phyloP scores from a whole-genome alignment of 1,139 yeast species.

The Pichia sp. region DNA sequence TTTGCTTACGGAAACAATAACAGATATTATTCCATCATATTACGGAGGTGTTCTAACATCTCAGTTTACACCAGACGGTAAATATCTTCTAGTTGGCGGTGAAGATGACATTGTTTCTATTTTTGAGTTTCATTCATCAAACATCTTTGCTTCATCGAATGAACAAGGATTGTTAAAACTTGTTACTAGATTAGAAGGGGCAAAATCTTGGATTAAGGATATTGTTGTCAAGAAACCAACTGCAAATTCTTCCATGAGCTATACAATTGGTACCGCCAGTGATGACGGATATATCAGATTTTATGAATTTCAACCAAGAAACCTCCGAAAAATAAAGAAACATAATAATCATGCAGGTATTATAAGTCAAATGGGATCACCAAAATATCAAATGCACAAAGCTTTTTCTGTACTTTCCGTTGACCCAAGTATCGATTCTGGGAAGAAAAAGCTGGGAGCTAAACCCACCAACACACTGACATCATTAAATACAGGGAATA shows the following conservation, averaged over 20 bases:
- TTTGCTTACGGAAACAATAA: constrained; percentile 39
- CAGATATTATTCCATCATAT: constrained; percentile 60
- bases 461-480: constrained; percentile 2
- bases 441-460: neutral
- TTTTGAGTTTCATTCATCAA: constrained; percentile 35
- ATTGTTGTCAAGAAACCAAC: constrained; percentile 40
- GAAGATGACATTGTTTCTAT: constrained; percentile 56
- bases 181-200: constrained; percentile 56
- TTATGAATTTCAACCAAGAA: constrained; percentile 70
- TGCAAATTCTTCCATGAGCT: constrained; percentile 30
- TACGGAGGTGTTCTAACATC: constrained; percentile 60
- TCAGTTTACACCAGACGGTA: constrained; percentile 60
- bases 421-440: constrained; percentile 7
- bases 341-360: constrained; percentile 3
- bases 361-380: constrained; percentile 4
- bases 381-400: constrained; percentile 9
- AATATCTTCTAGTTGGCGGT: constrained; percentile 52
- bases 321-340: constrained; percentile 45
- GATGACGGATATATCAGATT: constrained; percentile 62
- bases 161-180: constrained; percentile 31
- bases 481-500: constrained; percentile 13
- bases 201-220: constrained; percentile 55
- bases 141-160: constrained; percentile 11
- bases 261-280: constrained; percentile 62
- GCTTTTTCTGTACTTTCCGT: constrained; percentile 11